phyloP scores from a whole-genome alignment of 371 early-diverging fungal species.

The Chytridium lagenaria region DNA sequence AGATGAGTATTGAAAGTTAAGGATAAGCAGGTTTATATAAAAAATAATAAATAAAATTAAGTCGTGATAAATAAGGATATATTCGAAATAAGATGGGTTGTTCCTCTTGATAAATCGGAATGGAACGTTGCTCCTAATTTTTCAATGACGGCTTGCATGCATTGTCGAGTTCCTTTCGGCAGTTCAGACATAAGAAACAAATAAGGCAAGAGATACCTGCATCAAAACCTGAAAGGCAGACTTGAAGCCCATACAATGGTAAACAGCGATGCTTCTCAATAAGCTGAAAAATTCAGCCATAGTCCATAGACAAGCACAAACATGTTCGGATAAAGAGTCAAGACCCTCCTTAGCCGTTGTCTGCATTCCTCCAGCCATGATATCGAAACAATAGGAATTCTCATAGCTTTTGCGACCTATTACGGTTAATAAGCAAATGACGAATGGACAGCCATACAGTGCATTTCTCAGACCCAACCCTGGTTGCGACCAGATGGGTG shows the following conservation, averaged over 20 bases:
- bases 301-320: no score
- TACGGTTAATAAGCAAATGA: not conserved
- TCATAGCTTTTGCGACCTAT: conserved; percentile 11
- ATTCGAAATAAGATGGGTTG: conserved; percentile 29
- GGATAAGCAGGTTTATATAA: not conserved
- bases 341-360: not conserved
- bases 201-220: no score
- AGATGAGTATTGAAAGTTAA: not conserved
- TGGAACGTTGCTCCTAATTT: conserved; percentile 20
- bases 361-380: conserved; percentile 27
- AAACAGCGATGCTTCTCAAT: no score
- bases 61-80: not conserved
- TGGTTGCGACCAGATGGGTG: conserved; percentile 30
- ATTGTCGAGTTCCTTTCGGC: not conserved
- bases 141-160: not conserved
- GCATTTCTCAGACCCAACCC: conserved; percentile 31
- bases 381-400: conserved; percentile 15
- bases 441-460: conserved; percentile 8
- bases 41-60: not conserved
- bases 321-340: not conserved
- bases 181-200: no score
- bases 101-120: conserved; percentile 19
- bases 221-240: conserved; percentile 17
- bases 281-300: no score
- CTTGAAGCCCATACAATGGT: not conserved